Conservation (phyloP, 2,329 filamentous ascomycete genomes). For the Coniochaeta prunicola region DNA sequence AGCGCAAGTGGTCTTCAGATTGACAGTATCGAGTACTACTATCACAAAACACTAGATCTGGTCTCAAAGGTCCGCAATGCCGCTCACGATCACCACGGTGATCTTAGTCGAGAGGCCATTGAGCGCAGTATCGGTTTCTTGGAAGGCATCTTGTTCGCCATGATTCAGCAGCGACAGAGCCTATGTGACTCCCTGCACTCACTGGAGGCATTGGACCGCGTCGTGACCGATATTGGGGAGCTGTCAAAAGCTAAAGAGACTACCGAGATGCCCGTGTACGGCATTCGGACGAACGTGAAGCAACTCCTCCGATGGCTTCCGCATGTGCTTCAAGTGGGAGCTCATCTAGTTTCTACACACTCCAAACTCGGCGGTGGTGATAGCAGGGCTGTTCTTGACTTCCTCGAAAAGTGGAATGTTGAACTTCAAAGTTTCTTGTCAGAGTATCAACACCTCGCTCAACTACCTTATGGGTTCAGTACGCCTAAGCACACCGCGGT, state of each 20-base stretch:
- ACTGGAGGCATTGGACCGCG: slow-evolving; percentile 28
- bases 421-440: slow-evolving; percentile 36
- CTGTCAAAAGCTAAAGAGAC: slow-evolving; percentile 18
- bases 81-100: slow-evolving; percentile 69
- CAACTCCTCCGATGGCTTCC: slow-evolving; percentile 52
- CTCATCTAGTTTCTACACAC: slow-evolving; percentile 59
- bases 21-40: slow-evolving; percentile 58
- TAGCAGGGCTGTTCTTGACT: slow-evolving; percentile 34
- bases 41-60: slow-evolving; percentile 72
- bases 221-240: slow-evolving; percentile 27
- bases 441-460: slow-evolving; percentile 32
- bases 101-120: slow-evolving; percentile 75
- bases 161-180: slow-evolving; percentile 50
- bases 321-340: slow-evolving; percentile 57
- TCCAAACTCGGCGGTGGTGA: slow-evolving; percentile 52
- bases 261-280: slow-evolving; percentile 7
- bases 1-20: slow-evolving; percentile 16
- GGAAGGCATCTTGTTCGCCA: slow-evolving; percentile 73
- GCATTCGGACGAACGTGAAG: slow-evolving; percentile 14
- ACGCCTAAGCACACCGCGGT: slow-evolving; percentile 28
- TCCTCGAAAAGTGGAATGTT: slow-evolving; percentile 42
- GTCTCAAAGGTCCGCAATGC: slow-evolving; percentile 61
- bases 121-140: slow-evolving; percentile 73
- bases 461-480: slow-evolving; percentile 44
- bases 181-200: slow-evolving; percentile 33